A percentile compares a stretch with the other conserved stretches of the same genome.
These are phyloP conservation scores for Thraustochytrium striatum DNA, from an alignment of 352 stramenopile species.

Conservation along the genomic window DNA sequence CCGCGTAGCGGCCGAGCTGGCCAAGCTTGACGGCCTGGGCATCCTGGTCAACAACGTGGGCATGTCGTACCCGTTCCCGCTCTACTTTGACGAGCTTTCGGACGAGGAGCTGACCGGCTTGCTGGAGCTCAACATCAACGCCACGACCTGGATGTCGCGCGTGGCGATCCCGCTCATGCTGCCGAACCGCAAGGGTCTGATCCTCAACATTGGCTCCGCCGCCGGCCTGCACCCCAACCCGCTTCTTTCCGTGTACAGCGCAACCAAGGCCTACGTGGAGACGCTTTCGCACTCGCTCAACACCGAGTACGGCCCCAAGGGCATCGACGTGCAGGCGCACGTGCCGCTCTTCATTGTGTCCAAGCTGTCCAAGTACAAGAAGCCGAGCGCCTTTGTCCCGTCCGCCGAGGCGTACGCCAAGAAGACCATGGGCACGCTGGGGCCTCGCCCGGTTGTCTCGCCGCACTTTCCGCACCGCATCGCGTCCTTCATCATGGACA, in stretches of 20 bases:
- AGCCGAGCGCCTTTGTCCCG: constrained; percentile 84
- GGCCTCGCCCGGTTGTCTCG: constrained; percentile 22
- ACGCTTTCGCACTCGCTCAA: constrained; percentile 91
- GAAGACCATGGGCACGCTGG: constrained; percentile 44
- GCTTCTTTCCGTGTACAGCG: constrained; percentile 92
- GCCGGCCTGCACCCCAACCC: constrained; percentile 85
- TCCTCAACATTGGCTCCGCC: constrained; percentile 95
- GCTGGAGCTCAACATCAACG: constrained; percentile 85
- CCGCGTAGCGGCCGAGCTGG: constrained; percentile 57
- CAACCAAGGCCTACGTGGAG: constrained; percentile 95
- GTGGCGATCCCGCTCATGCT: constrained; percentile 86
- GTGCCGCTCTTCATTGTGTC: constrained; percentile 98
- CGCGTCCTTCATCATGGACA: constrained; percentile 7
- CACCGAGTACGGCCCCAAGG: constrained; percentile 77
- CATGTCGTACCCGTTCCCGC: constrained; percentile 94
- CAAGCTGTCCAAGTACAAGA: constrained; percentile 97
- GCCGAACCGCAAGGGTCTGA: constrained; percentile 83
- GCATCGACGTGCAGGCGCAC: constrained; percentile 90
- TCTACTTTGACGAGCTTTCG: constrained; percentile 94
- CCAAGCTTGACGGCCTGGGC: constrained; percentile 66
- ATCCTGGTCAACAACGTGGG: constrained; percentile 99
- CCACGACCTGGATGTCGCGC: constrained; percentile 77
- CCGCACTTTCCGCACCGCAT: constrained; percentile 29
- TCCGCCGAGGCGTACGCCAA: constrained; percentile 56
- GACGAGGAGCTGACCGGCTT: constrained; percentile 84